These are phyloP conservation scores for Ceratocystis albifundus DNA, from an alignment of 2,329 filamentous ascomycete species.

Conservation along the genomic window DNA sequence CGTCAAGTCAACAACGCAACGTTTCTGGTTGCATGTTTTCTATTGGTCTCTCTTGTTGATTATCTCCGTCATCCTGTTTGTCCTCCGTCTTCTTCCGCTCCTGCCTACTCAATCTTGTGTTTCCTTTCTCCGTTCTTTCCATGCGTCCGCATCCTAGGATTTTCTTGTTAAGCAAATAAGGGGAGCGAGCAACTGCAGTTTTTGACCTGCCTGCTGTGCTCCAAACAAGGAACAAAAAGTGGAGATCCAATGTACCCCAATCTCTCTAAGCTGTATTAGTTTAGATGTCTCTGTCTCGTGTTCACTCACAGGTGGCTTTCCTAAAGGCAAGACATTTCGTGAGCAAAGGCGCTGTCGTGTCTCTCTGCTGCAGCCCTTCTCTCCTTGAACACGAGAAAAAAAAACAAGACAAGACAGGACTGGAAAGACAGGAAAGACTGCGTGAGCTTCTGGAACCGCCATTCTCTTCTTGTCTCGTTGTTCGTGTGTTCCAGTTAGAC, in stretches of 20 bases:
- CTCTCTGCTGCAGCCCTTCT: neutral
- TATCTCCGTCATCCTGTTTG: neutral
- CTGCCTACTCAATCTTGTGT: neutral
- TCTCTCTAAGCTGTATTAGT: neutral
- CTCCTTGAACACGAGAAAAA: neutral
- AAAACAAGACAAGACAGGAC: neutral
- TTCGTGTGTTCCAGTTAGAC: neutral
- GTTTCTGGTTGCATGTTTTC: neutral
- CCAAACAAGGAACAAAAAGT: neutral
- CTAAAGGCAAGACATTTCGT: neutral
- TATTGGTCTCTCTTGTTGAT: neutral
- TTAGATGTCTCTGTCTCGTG: neutral
- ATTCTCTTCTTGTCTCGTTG: slow-evolving; percentile 1
- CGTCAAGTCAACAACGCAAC: neutral
- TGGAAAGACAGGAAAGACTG: too few relatives aligned
- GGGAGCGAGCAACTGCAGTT: neutral
- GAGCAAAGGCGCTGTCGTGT: neutral
- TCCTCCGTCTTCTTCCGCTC: neutral
- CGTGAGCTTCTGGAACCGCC: neutral
- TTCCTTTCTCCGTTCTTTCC: neutral
- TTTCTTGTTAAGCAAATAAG: neutral
- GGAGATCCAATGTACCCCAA: neutral
- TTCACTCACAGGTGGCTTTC: neutral
- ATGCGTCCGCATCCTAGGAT: neutral
- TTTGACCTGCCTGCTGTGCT: too few relatives aligned